Conservation (phyloP, 495 filamentous ascomycete species). For the Podospora australis region DNA sequence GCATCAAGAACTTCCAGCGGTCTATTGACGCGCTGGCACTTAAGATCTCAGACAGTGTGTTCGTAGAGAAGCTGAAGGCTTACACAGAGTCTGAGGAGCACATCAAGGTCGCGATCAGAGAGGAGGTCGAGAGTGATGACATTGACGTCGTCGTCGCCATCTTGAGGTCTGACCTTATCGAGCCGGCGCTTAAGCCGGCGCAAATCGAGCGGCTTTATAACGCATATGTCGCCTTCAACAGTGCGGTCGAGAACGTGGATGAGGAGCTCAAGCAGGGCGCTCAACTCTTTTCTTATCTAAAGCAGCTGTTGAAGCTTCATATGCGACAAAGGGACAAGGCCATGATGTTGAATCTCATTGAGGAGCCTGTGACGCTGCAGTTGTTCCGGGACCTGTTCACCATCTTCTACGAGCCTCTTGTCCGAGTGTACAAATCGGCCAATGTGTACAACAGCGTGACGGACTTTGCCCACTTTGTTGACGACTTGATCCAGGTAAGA, state of each 20-base stretch:
- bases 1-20: slow-evolving; percentile 76
- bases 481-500: slow-evolving; percentile 70
- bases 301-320: slow-evolving; percentile 89
- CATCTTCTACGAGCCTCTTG: slow-evolving; percentile 96
- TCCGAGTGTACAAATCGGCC: slow-evolving; percentile 95
- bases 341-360: slow-evolving; percentile 94
- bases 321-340: slow-evolving; percentile 88
- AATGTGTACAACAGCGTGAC: slow-evolving; percentile 97
- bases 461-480: slow-evolving; percentile 86
- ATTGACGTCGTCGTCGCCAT: slow-evolving; percentile 81
- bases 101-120: slow-evolving; percentile 64
- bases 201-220: slow-evolving; percentile 85
- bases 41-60: slow-evolving; percentile 70
- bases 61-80: slow-evolving; percentile 74
- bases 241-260: slow-evolving; percentile 85
- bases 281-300: slow-evolving; percentile 85
- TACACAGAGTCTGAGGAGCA: slow-evolving; percentile 70
- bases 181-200: slow-evolving; percentile 58
- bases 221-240: slow-evolving; percentile 94
- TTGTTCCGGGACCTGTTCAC: slow-evolving; percentile 95
- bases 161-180: slow-evolving; percentile 64
- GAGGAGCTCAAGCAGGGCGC: slow-evolving; percentile 82
- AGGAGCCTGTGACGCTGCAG: slow-evolving; percentile 88
- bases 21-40: slow-evolving; percentile 67
- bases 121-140: slow-evolving; percentile 61